These are phyloP conservation scores for Deinandra increscens DNA, from an alignment of 129 eudicot genomes.

Conservation along the genomic window DNA sequence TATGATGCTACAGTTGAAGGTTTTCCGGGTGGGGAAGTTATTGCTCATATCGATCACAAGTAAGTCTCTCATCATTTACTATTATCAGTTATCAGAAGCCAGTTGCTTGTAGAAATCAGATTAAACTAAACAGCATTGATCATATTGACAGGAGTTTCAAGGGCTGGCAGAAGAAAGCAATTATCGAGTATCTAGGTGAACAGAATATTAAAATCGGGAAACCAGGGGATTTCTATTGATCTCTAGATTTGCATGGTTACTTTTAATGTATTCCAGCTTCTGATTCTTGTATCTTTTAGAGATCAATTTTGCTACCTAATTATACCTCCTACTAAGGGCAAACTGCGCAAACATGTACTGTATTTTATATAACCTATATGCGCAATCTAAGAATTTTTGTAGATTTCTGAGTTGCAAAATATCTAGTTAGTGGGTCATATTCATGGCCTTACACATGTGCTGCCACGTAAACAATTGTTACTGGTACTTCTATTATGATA, in stretches of 20 bases:
- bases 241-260: constrained; percentile 4
- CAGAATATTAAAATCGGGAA: constrained; percentile 66
- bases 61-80: constrained; percentile 33
- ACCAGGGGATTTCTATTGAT: constrained; percentile 67
- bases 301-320: not conserved
- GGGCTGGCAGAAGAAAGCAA: constrained; percentile 96
- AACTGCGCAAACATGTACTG: too few relatives aligned
- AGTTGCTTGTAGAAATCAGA: not conserved
- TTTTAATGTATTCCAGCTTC: not conserved
- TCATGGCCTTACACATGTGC: too few relatives aligned
- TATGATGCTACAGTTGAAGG: constrained; percentile 76
- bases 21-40: constrained; percentile 82
- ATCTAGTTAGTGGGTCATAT: too few relatives aligned
- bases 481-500: too few relatives aligned
- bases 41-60: constrained; percentile 96
- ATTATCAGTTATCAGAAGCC: not conserved
- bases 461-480: too few relatives aligned
- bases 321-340: not conserved
- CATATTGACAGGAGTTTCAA: constrained; percentile 74
- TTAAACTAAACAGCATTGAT: not conserved
- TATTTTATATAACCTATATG: too few relatives aligned
- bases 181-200: constrained; percentile 46
- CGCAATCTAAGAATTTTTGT: too few relatives aligned
- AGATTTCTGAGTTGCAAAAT: too few relatives aligned
- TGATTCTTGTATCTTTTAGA: not conserved